phyloP scores from a whole-genome alignment of 176 grass and related monocot genomes.

The Phoenix roebelenii region DNA sequence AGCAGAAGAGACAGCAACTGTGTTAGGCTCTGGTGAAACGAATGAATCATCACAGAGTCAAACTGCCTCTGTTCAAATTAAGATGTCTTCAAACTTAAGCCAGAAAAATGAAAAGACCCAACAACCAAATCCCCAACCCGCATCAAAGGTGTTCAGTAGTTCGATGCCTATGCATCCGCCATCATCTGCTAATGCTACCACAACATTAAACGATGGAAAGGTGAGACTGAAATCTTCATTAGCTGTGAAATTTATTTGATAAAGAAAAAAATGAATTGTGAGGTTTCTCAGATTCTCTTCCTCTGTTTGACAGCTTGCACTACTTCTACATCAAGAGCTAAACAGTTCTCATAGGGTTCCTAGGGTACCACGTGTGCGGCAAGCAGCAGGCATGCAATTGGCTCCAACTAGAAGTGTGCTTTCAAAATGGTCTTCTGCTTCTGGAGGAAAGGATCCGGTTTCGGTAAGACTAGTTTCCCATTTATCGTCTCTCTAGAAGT shows the following conservation, averaged over 20 bases:
- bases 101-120: conserved; percentile 64
- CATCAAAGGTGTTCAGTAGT: conserved; percentile 39
- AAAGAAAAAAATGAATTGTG: no score
- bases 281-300: background rate
- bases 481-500: no score
- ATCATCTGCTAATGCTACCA: conserved; percentile 31
- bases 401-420: conserved; percentile 34
- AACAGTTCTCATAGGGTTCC: conserved; percentile 98
- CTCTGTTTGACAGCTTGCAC: conserved; percentile 62
- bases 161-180: conserved; percentile 28
- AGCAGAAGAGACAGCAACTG: conserved; percentile 21
- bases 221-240: conserved; percentile 22
- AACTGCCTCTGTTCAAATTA: conserved; percentile 28
- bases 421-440: conserved; percentile 65
- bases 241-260: no score
- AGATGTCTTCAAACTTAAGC: conserved; percentile 40
- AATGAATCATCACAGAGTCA: conserved; percentile 31
- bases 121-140: conserved; percentile 30
- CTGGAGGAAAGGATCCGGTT: conserved; percentile 66
- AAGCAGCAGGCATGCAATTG: conserved; percentile 48
- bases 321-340: conserved; percentile 94
- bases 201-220: conserved; percentile 85
- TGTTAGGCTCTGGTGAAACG: conserved; percentile 36
- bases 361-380: conserved; percentile 76
- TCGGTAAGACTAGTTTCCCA: conserved; percentile 22